Base-by-base conservation (phyloP, 164 flowering plant species). In the Umbellularia californica region DNA sequence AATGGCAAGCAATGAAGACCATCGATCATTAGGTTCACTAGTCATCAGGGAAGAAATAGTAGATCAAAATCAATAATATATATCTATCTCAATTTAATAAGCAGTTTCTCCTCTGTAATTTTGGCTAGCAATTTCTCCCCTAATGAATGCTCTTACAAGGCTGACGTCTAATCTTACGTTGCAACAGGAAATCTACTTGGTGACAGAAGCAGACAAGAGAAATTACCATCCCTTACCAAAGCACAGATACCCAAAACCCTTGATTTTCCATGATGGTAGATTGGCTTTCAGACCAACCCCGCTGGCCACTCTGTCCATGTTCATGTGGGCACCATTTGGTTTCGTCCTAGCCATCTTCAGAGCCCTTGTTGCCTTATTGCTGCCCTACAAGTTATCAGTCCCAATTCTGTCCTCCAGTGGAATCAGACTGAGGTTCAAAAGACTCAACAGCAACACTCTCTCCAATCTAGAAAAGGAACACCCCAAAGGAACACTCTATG, bases 201-300 rank as follows among this genome's bases (percentile, higher is more conserved):
- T 85, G 70, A 78, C 74, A 25, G 73, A 71, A 75, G 69, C 77
- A 17, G 85, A 85, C 22, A 85, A 84, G 76, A 76, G 58, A 68
- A 79, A 65, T 12, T 80, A 81, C 82, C 33, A 80, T 27, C 24
- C 3, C 30, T 81, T 90, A 14, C 86, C 89, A 68, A 83, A 82
- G 50, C 78, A 84, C 3, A 84, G 58, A 63, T 83, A 85, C 79
- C 88, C 86, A 63, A 89, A 85, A 28, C 88, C 88, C 5, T 52
- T 91, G 50, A 80, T 89, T 24, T 89, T 91, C 75, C 95, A 90
- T 73, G 93, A 90, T 76, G 92, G 95, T 4, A 81, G 95, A 68
- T 64, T 89, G 58, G 93, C 88, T 2, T 74, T 83, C 62, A 71
- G 75, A 65, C 92, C 95, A 6, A 84, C 87, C 9, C 87, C 84